A percentile compares a stretch with the other conserved stretches of the same genome.
phyloP scores from a whole-genome alignment of 805 yeast species.

The Wilhelminamyces savonicus region DNA sequence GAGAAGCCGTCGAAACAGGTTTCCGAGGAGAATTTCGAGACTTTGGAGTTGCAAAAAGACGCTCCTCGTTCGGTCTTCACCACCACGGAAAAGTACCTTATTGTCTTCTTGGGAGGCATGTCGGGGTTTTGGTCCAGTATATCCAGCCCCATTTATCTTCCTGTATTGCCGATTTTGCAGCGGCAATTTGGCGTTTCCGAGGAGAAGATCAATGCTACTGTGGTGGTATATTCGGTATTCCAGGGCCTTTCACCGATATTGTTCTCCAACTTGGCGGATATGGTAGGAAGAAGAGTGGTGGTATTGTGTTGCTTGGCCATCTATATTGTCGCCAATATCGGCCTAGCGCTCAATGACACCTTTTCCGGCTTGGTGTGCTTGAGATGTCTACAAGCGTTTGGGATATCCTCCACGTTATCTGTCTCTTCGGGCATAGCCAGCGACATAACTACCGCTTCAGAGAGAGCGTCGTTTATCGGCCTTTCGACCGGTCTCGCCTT shows the following conservation, averaged over 20 bases:
- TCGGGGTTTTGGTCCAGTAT: slow-evolving; percentile 2
- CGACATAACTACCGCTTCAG: slow-evolving; percentile 2
- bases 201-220: neutral
- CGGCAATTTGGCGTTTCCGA: neutral
- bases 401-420: slow-evolving; percentile 1
- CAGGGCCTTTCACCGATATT: slow-evolving; percentile 1
- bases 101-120: slow-evolving; percentile 12
- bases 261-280: slow-evolving; percentile 2
- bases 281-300: slow-evolving; percentile 1
- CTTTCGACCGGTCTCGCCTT: slow-evolving; percentile 2
- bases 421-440: slow-evolving; percentile 2
- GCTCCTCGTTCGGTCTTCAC: slow-evolving; percentile 41
- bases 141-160: slow-evolving; percentile 1
- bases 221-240: slow-evolving; percentile 2
- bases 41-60: neutral
- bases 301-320: neutral
- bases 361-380: slow-evolving; percentile 1
- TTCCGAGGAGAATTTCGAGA: neutral
- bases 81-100: slow-evolving; percentile 29
- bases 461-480: slow-evolving; percentile 2
- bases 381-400: slow-evolving; percentile 3
- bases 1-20: neutral
- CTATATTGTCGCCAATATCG: slow-evolving; percentile 1
- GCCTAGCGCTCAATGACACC: neutral
- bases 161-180: slow-evolving; percentile 1